Percentiles rank a stretch among this genome's conserved stretches.
These are phyloP conservation scores for Cryptosporidium bovis DNA, from an alignment of 169 alveolate genomes.

Conservation along the genomic window DNA sequence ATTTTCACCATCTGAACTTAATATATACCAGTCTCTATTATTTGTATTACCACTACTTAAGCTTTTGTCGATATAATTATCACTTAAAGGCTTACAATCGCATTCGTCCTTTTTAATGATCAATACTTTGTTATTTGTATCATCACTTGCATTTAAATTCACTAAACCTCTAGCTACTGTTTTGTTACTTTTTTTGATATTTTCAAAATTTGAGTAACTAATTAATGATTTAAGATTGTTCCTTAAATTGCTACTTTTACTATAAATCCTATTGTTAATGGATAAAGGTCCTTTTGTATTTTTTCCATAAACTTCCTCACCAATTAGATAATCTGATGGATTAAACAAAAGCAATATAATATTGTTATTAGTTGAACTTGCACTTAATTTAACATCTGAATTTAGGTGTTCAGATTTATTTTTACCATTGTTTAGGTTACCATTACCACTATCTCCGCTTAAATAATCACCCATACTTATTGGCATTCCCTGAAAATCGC, in stretches of 20 bases:
- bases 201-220: neutral
- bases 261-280: neutral
- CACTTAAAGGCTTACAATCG: conserved; percentile 6
- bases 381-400: neutral
- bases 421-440: too few species aligned
- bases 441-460: neutral
- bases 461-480: too few species aligned
- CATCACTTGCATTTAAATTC: neutral
- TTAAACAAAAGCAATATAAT: neutral
- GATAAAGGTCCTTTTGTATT: neutral
- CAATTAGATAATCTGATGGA: neutral
- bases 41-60: neutral
- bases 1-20: conserved; percentile 42
- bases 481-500: neutral
- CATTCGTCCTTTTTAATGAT: conserved; percentile 35
- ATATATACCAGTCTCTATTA: neutral
- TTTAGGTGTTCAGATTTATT: neutral
- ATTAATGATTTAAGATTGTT: neutral
- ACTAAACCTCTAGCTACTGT: neutral
- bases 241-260: neutral
- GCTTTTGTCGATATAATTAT: neutral
- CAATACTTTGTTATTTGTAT: neutral
- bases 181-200: neutral
- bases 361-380: neutral
- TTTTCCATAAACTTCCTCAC: neutral